These are phyloP conservation scores for Botrytis byssoidea DNA, from an alignment of 2,329 filamentous ascomycete species.

Conservation along the genomic window DNA sequence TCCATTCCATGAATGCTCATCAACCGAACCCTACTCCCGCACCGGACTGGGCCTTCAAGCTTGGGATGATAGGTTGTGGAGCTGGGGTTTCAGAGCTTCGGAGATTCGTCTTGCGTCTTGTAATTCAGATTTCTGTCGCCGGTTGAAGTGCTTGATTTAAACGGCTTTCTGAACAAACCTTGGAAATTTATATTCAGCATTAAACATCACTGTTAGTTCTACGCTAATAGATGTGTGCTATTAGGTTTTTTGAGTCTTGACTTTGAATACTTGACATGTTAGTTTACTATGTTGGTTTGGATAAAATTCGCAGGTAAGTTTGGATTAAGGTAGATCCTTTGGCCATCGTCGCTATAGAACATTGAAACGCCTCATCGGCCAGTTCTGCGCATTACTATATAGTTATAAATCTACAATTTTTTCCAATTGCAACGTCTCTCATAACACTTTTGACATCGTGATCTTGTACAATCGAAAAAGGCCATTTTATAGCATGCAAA, in stretches of 20 bases:
- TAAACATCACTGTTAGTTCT: slow-evolving; percentile 11
- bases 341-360: too few species aligned
- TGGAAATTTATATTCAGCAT: neutral
- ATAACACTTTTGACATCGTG: neutral
- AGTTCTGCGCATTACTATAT: neutral
- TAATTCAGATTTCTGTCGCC: slow-evolving; percentile 49
- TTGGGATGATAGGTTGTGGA: slow-evolving; percentile 73
- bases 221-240: slow-evolving; percentile 15
- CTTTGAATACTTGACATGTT: neutral
- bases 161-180: slow-evolving; percentile 34
- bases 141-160: slow-evolving; percentile 65
- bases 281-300: too few species aligned
- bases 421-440: neutral
- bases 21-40: slow-evolving; percentile 71
- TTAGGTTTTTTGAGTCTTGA: slow-evolving; percentile 10
- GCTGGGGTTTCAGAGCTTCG: slow-evolving; percentile 63
- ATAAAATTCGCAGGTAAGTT: neutral
- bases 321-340: neutral
- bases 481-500: neutral
- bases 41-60: slow-evolving; percentile 55
- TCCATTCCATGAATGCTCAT: slow-evolving; percentile 72
- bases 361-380: neutral
- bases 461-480: neutral
- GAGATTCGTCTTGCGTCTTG: slow-evolving; percentile 58
- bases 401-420: neutral